A percentile compares a stretch with the other conserved stretches of the same genome.
phyloP scores from a whole-genome alignment of 257 asterid genomes.

The Nicotiana tabacum region DNA sequence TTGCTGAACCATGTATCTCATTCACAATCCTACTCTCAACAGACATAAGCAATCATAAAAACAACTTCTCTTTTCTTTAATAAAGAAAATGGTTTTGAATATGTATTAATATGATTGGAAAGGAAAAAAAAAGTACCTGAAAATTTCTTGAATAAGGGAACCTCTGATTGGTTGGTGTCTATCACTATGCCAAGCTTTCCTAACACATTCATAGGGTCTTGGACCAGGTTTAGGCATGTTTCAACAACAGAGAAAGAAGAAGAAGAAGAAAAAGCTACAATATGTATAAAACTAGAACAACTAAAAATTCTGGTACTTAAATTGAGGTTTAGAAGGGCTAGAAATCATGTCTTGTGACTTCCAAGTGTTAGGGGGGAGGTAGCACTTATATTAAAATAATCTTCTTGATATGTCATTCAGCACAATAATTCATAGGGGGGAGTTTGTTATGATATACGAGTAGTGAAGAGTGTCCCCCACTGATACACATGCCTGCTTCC shows the following conservation, averaged over 20 bases:
- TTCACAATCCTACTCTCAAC: slow-evolving; percentile 36
- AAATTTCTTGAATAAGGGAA: slow-evolving; percentile 83
- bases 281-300: background rate
- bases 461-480: slow-evolving; percentile 42
- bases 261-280: background rate
- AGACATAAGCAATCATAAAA: background rate
- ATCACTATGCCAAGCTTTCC: slow-evolving; percentile 98
- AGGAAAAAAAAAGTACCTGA: slow-evolving; percentile 43
- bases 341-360: slow-evolving; percentile 3
- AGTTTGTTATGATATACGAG: no score
- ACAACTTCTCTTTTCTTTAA: background rate
- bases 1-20: slow-evolving; percentile 61
- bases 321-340: background rate
- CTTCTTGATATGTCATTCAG: no score
- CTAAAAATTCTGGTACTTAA: background rate
- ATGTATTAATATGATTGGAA: background rate
- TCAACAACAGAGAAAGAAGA: slow-evolving; percentile 16
- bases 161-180: slow-evolving; percentile 87
- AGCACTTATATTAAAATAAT: background rate
- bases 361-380: background rate
- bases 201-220: slow-evolving; percentile 88
- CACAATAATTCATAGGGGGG: no score
- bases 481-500: slow-evolving; percentile 69
- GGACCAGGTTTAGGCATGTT: slow-evolving; percentile 93
- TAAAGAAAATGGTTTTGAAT: background rate